A percentile compares a stretch with the other conserved stretches of the same genome.
phyloP scores from a whole-genome alignment of 768 basidiomycete species.

The Podaxis carcinomalis region DNA sequence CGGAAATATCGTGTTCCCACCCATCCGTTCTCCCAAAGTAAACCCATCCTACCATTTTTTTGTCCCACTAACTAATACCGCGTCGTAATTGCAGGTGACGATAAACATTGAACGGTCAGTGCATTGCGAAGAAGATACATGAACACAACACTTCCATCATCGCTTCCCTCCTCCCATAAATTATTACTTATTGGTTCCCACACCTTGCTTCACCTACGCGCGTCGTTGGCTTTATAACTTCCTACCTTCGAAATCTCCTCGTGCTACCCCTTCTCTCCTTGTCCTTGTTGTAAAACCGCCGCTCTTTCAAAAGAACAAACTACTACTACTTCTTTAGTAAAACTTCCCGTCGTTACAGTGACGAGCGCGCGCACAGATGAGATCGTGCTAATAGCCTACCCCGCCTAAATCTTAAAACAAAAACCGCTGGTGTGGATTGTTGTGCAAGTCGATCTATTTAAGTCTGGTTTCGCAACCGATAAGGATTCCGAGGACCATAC shows the following conservation, averaged over 20 bases:
- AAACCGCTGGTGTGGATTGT: too few relatives aligned
- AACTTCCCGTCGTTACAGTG: not conserved
- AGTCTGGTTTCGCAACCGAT: too few relatives aligned
- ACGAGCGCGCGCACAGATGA: not conserved
- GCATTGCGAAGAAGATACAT: conserved; percentile 3
- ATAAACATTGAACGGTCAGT: conserved; percentile 9
- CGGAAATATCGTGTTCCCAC: not conserved
- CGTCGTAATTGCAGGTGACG: not conserved
- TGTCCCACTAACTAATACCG: not conserved
- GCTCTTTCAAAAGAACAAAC: not conserved
- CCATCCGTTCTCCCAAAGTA: conserved; percentile 7
- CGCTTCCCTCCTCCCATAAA: not conserved
- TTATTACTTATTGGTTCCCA: not conserved
- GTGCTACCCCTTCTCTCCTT: not conserved
- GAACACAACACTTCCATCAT: not conserved
- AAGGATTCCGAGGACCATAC: too few relatives aligned
- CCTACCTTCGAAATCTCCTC: not conserved
- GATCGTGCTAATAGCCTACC: not conserved
- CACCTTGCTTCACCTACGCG: not conserved
- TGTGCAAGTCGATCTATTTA: too few relatives aligned
- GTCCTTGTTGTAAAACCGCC: not conserved
- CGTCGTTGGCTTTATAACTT: not conserved
- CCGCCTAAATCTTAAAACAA: not conserved
- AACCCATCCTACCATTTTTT: not conserved
- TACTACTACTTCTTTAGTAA: not conserved